Conservation (phyloP, 805 yeast genomes). For the Pichia eremophila region DNA sequence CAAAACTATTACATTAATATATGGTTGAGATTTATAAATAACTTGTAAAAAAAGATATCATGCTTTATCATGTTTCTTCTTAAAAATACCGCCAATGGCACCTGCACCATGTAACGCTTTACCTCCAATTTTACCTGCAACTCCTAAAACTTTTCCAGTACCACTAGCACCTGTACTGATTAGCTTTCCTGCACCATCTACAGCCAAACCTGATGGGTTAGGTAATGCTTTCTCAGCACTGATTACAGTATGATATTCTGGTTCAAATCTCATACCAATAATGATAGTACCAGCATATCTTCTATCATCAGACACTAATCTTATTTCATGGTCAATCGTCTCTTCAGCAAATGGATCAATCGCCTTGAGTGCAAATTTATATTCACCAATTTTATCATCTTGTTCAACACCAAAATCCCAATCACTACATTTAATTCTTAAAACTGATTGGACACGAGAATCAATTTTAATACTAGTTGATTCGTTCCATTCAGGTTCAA, state of each 20-base stretch:
- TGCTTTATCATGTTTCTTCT: slow-evolving; percentile 15
- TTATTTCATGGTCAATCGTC: slow-evolving; percentile 39
- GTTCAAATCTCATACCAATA: slow-evolving; percentile 53
- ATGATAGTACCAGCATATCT: slow-evolving; percentile 57
- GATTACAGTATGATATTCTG: slow-evolving; percentile 46
- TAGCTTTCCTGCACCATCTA: slow-evolving; percentile 39
- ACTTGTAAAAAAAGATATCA: not conserved
- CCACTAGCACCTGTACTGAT: slow-evolving; percentile 34
- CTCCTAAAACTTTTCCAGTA: slow-evolving; percentile 28
- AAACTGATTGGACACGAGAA: slow-evolving; percentile 51
- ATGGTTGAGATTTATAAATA: too few species aligned
- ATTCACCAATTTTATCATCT: slow-evolving; percentile 75
- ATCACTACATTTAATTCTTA: slow-evolving; percentile 58
- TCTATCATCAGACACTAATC: slow-evolving; percentile 40
- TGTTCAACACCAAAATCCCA: slow-evolving; percentile 91
- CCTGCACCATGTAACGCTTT: slow-evolving; percentile 42
- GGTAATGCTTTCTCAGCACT: slow-evolving; percentile 34
- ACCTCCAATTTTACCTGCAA: slow-evolving; percentile 47
- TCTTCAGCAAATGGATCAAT: slow-evolving; percentile 48
- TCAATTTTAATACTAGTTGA: slow-evolving; percentile 42
- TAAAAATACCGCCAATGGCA: slow-evolving; percentile 19
- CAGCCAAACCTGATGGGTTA: slow-evolving; percentile 29
- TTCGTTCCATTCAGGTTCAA: slow-evolving; percentile 89
- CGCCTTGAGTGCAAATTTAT: slow-evolving; percentile 44
- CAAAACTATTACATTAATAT: too few species aligned